These are phyloP conservation scores for Penicilliopsis zonata DNA, from an alignment of 495 filamentous ascomycete genomes.

Conservation along the genomic window DNA sequence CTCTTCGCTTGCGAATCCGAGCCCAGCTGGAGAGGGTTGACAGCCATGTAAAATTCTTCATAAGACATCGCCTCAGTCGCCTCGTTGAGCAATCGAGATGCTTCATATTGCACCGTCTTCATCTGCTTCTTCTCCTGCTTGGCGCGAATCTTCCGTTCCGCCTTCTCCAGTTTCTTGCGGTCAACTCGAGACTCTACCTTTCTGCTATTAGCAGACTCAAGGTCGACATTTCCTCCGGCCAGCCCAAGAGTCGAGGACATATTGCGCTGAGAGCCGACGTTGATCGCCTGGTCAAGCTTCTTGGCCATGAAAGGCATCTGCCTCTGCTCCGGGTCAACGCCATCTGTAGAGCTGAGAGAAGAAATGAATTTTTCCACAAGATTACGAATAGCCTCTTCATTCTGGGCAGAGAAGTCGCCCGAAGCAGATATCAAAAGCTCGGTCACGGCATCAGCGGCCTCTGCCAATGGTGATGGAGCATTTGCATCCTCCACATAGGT, in stretches of 20 bases:
- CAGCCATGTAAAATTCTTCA: constrained; percentile 98
- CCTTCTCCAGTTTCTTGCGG: constrained; percentile 98
- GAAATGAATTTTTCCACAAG: constrained; percentile 88
- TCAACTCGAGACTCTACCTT: constrained; percentile 98
- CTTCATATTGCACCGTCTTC: constrained; percentile 97
- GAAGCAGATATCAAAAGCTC: constrained; percentile 85
- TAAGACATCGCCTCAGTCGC: constrained; percentile 82
- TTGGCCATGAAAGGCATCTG: constrained; percentile 64
- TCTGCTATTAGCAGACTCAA: constrained; percentile 80
- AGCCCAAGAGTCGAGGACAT: constrained; percentile 92
- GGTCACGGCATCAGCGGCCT: constrained; percentile 74
- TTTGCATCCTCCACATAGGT: constrained; percentile 61
- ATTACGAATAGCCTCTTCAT: constrained; percentile 63
- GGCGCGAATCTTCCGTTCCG: constrained; percentile 91
- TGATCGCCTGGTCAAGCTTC: constrained; percentile 87
- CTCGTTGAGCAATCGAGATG: constrained; percentile 78
- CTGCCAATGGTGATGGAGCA: constrained; percentile 60
- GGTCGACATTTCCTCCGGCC: constrained; percentile 70
- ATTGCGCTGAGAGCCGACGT: constrained; percentile 86
- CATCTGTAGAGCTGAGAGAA: constrained; percentile 61
- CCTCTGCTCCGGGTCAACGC: constrained; percentile 52
- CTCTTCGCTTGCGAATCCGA: constrained; percentile 67
- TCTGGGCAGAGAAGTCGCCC: constrained; percentile 56
- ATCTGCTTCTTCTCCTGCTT: constrained; percentile 98
- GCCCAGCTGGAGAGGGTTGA: constrained; percentile 90